phyloP scores from a whole-genome alignment of 805 yeast species.

The Naumovozyma castellii region DNA sequence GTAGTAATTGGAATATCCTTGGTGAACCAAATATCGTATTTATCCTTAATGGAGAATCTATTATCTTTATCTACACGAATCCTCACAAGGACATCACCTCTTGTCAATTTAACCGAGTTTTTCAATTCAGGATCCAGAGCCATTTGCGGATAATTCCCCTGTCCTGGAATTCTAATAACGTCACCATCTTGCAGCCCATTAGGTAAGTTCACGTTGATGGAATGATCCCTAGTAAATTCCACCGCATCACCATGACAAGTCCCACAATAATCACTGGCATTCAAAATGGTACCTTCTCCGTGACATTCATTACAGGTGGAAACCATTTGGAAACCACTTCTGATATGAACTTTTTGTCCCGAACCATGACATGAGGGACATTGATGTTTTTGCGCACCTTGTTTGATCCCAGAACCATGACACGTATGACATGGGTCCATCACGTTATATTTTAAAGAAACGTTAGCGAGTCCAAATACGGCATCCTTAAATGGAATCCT shows the following conservation, averaged over 20 bases:
- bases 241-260: conserved; percentile 90
- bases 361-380: conserved; percentile 89
- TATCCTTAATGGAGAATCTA: conserved; percentile 54
- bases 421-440: conserved; percentile 73
- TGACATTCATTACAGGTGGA: conserved; percentile 81
- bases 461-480: conserved; percentile 62
- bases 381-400: conserved; percentile 57
- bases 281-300: conserved; percentile 78
- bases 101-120: conserved; percentile 47
- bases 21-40: conserved; percentile 49
- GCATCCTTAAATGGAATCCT: conserved; percentile 78
- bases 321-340: conserved; percentile 95
- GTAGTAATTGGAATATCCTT: conserved; percentile 84
- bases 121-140: conserved; percentile 47
- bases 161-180: conserved; percentile 72
- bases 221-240: conserved; percentile 44
- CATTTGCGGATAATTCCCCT: conserved; percentile 81
- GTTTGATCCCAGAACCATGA: conserved; percentile 75
- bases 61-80: conserved; percentile 71
- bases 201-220: conserved; percentile 79
- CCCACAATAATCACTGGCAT: conserved; percentile 58
- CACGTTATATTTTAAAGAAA: conserved; percentile 59
- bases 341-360: conserved; percentile 76
- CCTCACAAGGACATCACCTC: conserved; percentile 84
- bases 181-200: conserved; percentile 83